Conservation (phyloP, 345 rosid genomes). For the Moricandia moricandioides region DNA sequence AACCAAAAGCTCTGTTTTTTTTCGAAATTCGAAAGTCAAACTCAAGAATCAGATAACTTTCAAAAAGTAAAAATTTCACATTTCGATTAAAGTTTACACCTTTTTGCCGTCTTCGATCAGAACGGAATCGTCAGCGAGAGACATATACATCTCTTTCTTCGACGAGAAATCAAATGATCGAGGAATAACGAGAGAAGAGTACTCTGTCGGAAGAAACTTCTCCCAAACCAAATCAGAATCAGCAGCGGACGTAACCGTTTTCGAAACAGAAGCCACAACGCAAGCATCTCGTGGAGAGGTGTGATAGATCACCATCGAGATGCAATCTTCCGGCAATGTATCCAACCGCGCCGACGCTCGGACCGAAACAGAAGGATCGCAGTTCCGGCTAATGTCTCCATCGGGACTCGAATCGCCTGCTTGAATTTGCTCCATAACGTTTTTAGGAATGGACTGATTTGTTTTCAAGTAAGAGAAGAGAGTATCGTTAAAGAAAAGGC, state of each 20-base stretch:
- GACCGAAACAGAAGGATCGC: not conserved
- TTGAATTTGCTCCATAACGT: conserved; percentile 19
- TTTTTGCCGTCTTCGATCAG: conserved; percentile 52
- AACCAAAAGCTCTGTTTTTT: conserved; percentile 49
- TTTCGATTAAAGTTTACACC: conserved; percentile 36
- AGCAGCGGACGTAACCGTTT: conserved; percentile 42
- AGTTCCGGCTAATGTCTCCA: not conserved
- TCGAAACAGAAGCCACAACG: conserved; percentile 46
- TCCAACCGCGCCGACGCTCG: conserved; percentile 3
- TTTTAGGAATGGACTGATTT: conserved; percentile 14
- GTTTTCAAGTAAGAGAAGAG: not conserved
- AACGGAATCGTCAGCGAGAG: conserved; percentile 40
- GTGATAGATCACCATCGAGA: conserved; percentile 45
- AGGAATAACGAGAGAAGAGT: conserved; percentile 29
- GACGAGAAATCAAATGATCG: conserved; percentile 26
- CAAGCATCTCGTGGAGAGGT: conserved; percentile 54
- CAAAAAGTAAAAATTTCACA: too few relatives aligned
- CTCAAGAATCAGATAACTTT: not conserved
- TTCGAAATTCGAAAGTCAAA: not conserved
- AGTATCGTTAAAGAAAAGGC: not conserved
- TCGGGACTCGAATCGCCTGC: not conserved
- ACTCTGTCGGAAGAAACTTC: conserved; percentile 51
- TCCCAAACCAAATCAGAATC: conserved; percentile 50
- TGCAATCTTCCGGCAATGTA: conserved; percentile 47
- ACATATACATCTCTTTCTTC: conserved; percentile 49